phyloP scores from a whole-genome alignment of 257 asterid genomes.

The Solanum clarkiae region DNA sequence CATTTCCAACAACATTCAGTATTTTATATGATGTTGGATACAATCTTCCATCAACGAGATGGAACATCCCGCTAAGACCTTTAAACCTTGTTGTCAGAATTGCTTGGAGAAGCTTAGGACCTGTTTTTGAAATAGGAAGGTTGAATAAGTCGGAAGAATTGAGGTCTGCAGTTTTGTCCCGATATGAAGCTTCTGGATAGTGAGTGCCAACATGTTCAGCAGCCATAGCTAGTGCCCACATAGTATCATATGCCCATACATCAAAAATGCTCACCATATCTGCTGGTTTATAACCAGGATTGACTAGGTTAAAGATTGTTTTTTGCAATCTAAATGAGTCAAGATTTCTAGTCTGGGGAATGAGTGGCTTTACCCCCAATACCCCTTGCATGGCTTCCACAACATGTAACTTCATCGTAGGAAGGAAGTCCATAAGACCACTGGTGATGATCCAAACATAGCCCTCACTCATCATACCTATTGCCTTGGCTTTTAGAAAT shows the following conservation, averaged over 20 bases:
- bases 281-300: background rate
- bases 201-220: background rate
- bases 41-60: background rate
- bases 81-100: slow-evolving; percentile 7
- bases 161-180: background rate
- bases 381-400: slow-evolving; percentile 34
- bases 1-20: background rate
- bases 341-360: slow-evolving; percentile 8
- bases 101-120: slow-evolving; percentile 11
- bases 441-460: slow-evolving; percentile 26
- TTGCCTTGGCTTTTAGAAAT: slow-evolving; percentile 8
- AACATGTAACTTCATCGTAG: slow-evolving; percentile 4
- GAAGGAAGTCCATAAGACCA: slow-evolving; percentile 19
- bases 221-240: slow-evolving; percentile 20
- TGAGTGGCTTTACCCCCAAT: slow-evolving; percentile 20
- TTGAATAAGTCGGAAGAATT: background rate
- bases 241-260: slow-evolving; percentile 31
- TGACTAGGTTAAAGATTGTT: background rate
- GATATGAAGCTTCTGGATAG: background rate
- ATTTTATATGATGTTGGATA: background rate
- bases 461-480: slow-evolving; percentile 24
- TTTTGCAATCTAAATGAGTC: background rate
- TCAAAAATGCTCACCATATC: slow-evolving; percentile 12
- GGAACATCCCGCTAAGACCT: slow-evolving; percentile 23
- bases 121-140: background rate